A percentile compares a stretch with the other conserved stretches of the same genome.
Conservation (phyloP, 345 rosid genomes). For the Trapa incisa region DNA sequence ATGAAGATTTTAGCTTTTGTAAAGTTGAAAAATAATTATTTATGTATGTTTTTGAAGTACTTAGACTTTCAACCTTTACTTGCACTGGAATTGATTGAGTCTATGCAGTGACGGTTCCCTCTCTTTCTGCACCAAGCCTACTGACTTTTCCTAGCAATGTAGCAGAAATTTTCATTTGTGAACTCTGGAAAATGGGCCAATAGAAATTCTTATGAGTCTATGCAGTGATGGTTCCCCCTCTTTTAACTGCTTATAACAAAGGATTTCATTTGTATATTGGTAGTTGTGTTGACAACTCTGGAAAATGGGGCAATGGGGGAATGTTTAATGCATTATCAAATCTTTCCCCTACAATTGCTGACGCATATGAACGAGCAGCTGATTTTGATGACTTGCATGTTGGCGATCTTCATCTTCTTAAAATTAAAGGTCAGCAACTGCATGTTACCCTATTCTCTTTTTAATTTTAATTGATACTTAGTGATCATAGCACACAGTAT, state of each 20-base stretch:
- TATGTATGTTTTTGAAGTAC: neutral
- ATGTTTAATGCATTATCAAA: conserved; percentile 61
- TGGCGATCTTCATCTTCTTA: conserved; percentile 74
- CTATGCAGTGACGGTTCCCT: no score
- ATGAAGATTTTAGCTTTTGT: neutral
- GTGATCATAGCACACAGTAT: neutral
- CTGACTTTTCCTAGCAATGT: no score
- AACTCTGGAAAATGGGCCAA: no score
- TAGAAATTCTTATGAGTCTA: no score
- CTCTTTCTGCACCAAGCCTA: no score
- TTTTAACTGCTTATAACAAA: neutral
- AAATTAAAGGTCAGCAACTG: conserved; percentile 37
- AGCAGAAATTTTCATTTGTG: no score
- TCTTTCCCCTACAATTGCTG: conserved; percentile 40
- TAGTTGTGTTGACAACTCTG: conserved; percentile 82
- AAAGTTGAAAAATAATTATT: neutral
- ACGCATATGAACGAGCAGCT: conserved; percentile 47
- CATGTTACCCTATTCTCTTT: neutral
- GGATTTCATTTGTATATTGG: neutral
- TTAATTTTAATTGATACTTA: neutral
- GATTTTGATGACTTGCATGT: conserved; percentile 67
- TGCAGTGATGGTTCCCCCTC: no score
- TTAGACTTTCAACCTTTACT: no score
- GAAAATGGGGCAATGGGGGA: conserved; percentile 88
- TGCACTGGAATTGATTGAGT: no score